Evolutionary conservation across 805 yeast genomes (phyloP).

Genomic region (Candida maris): DNA sequence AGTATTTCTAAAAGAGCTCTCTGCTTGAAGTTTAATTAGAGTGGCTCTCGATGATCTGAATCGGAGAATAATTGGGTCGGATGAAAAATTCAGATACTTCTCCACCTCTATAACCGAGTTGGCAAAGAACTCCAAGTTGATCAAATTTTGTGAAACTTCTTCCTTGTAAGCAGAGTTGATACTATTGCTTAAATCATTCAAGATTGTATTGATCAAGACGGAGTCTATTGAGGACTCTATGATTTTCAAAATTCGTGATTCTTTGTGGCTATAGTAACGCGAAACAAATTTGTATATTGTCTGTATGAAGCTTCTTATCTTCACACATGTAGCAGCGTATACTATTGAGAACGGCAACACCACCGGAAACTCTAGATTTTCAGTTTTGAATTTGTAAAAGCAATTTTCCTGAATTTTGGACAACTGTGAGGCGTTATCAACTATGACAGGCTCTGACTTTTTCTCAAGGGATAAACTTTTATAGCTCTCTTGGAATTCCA

Average conservation of each 20-base stretch:
- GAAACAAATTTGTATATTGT: conserved; percentile 63
- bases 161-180: conserved; percentile 77
- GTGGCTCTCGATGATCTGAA: conserved; percentile 22
- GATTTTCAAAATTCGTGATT: conserved; percentile 55
- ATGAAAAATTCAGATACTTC: conserved; percentile 31
- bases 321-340: conserved; percentile 82
- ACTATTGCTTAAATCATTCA: conserved; percentile 56
- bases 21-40: conserved; percentile 36
- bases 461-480: conserved; percentile 64
- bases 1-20: conserved; percentile 49
- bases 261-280: conserved; percentile 60
- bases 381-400: conserved; percentile 22
- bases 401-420: conserved; percentile 52
- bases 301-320: conserved; percentile 60
- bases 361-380: conserved; percentile 45
- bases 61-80: conserved; percentile 36
- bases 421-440: conserved; percentile 56
- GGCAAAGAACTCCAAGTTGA: conserved; percentile 83
- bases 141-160: conserved; percentile 81
- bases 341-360: conserved; percentile 84
- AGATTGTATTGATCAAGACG: conserved; percentile 64
- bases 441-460: conserved; percentile 82
- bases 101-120: conserved; percentile 70
- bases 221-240: conserved; percentile 62
- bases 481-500: conserved; percentile 60